phyloP scores from a whole-genome alignment of 2,329 filamentous ascomycete species.

The Seiridium cupressi region DNA sequence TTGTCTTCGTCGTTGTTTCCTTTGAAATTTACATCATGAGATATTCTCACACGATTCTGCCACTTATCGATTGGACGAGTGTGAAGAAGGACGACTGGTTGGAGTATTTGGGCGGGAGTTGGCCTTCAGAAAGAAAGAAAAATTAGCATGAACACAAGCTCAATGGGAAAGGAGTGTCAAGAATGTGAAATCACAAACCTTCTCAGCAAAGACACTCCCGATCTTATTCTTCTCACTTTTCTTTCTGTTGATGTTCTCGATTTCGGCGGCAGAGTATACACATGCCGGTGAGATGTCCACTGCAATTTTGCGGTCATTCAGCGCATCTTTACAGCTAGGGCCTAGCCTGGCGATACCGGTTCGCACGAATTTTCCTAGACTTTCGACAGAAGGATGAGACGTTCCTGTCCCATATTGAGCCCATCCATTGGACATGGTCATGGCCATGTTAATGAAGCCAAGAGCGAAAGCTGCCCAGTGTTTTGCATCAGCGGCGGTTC shows the following conservation, averaged over 20 bases:
- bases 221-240: not conserved
- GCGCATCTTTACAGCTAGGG: not conserved
- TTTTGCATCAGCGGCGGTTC: not conserved
- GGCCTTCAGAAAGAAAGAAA: not conserved
- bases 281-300: not conserved
- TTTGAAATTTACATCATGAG: not conserved
- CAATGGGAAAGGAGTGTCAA: not conserved
- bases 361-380: not conserved
- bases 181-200: not conserved
- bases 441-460: not conserved
- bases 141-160: not conserved
- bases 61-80: slow-evolving; percentile 15
- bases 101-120: not conserved
- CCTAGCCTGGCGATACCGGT: not conserved
- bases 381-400: not conserved
- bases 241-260: not conserved
- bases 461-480: not conserved
- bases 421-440: not conserved
- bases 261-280: not conserved
- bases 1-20: not conserved
- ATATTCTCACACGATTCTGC: not conserved
- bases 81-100: not conserved
- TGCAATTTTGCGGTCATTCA: not conserved
- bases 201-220: not conserved
- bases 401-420: not conserved